Base-by-base conservation (phyloP, 2,329 filamentous ascomycete genomes). In the Aureobasidium sp. region DNA sequence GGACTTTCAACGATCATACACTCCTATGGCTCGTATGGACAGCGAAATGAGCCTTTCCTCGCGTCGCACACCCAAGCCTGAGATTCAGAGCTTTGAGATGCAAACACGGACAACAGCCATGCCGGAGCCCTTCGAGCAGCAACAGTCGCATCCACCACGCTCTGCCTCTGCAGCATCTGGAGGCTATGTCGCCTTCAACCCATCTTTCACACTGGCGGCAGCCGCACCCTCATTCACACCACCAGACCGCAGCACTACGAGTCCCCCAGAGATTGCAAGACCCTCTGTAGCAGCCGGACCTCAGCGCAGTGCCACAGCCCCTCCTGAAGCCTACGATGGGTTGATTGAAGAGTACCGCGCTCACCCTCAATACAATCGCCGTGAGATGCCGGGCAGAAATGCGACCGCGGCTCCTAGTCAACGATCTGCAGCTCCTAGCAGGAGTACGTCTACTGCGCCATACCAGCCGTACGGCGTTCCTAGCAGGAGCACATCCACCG, bases 111-210 rank as follows among this genome's bases (percentile, higher is more conserved):
- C 67, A 39, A 9, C 32, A 21, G 32, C 13, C 5, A 37, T 37
- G 16, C 39, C 59, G n/a, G 36, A 21, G 44, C 66, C n/a, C 61
- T 27, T n/a, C 39, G 63, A 16, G 58, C 63, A 54, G 14, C 50
- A 54, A 21, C 50, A 29, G n/a, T 3, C 8, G 14, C 39, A 34
- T 11, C 39, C 13, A 14, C 36, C 11, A 6, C 39, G 39, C 25
- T 49, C 51, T n/a, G 61, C 64, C 21, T 34, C 62, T 9, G 59
- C 61, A 25, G 60, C 57, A 47, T 41, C 48, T 6, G 64, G 66
- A 39, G 65, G 65, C 39, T 73, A 72, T 59, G 64, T 69, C 5
- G 68, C 72, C 16, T 74, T 73, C 70, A 72, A 69, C 37, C 70
- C 71, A 13, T 54, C 64, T 11, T 30, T 66, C 11, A 50, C 55